These are phyloP conservation scores for Penicillium pancosmium DNA, from an alignment of 495 filamentous ascomycete genomes.

Conservation along the genomic window DNA sequence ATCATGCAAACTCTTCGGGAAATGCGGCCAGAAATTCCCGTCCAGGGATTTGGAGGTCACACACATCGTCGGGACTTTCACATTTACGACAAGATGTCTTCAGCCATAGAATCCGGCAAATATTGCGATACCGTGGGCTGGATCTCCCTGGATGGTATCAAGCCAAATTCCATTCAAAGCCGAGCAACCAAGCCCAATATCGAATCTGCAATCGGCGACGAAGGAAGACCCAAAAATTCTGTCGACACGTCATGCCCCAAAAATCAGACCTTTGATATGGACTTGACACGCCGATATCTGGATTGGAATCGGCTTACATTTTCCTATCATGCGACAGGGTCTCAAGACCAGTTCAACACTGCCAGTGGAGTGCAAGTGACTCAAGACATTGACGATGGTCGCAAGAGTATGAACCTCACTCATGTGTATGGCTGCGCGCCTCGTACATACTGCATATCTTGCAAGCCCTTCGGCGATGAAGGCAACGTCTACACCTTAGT, in stretches of 20 bases:
- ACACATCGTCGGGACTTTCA: constrained; percentile 40
- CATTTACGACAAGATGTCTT: constrained; percentile 38
- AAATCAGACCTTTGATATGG: constrained; percentile 10
- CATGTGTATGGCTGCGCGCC: constrained; percentile 43
- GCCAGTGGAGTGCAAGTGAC: not conserved
- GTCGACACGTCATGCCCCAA: constrained; percentile 5
- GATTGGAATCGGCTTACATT: constrained; percentile 47
- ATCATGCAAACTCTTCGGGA: constrained; percentile 37
- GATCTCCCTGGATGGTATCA: constrained; percentile 43
- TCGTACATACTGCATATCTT: constrained; percentile 40
- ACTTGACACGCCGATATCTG: constrained; percentile 24
- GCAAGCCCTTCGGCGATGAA: constrained; percentile 31
- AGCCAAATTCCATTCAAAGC: not conserved
- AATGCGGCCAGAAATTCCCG: constrained; percentile 32
- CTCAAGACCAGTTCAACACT: constrained; percentile 25
- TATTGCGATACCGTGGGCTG: constrained; percentile 50
- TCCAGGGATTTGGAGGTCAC: constrained; percentile 47
- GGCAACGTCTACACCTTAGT: constrained; percentile 40
- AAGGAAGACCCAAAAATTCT: not conserved
- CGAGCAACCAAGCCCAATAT: not conserved
- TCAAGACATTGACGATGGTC: constrained; percentile 3
- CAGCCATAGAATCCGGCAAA: constrained; percentile 40
- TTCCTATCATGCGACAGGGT: constrained; percentile 38
- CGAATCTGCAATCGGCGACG: not conserved
- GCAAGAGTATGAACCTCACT: constrained; percentile 21